phyloP scores from a whole-genome alignment of 2,329 filamentous ascomycete genomes.

The Penicillium sp. region DNA sequence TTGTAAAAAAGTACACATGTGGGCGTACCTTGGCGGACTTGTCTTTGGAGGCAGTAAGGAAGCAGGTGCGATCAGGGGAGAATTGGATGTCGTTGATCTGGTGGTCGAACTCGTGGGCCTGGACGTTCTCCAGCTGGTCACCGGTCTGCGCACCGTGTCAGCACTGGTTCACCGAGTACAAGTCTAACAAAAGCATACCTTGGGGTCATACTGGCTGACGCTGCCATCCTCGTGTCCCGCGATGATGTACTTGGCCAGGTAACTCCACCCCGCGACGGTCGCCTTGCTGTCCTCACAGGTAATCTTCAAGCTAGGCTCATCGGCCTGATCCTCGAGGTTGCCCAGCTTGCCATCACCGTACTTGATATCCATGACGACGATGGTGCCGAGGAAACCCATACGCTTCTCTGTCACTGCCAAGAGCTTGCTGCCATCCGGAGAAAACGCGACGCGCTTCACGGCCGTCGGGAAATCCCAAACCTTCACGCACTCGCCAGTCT shows the following conservation, averaged over 20 bases:
- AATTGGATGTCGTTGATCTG: conserved; percentile 93
- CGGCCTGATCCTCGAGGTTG: conserved; percentile 71
- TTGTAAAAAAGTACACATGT: neutral
- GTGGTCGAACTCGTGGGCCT: conserved; percentile 79
- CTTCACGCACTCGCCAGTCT: conserved; percentile 89
- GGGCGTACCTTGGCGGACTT: conserved; percentile 80
- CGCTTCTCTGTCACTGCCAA: conserved; percentile 97
- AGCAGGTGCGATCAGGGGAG: conserved; percentile 90
- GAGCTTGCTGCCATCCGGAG: conserved; percentile 84
- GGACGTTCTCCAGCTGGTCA: conserved; percentile 75
- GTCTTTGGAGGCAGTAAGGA: conserved; percentile 97
- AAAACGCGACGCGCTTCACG: conserved; percentile 97
- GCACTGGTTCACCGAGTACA: neutral
- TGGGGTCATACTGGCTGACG: conserved; percentile 85
- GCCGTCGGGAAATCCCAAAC: conserved; percentile 96
- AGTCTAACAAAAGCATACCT: conserved; percentile 52
- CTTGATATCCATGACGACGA: conserved; percentile 87
- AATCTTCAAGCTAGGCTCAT: conserved; percentile 81
- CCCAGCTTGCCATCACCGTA: conserved; percentile 59
- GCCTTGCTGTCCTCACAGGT: conserved; percentile 95
- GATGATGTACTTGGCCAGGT: conserved; percentile 92
- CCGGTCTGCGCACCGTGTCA: conserved; percentile 59
- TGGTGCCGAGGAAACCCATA: conserved; percentile 92
- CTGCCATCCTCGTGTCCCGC: conserved; percentile 95
- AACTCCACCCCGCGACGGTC: conserved; percentile 95